Evolutionary conservation across 768 basidiomycete species (phyloP), one percentile per base, ranked within the genome.

Genomic region (Termitomyces sp.): DNA sequence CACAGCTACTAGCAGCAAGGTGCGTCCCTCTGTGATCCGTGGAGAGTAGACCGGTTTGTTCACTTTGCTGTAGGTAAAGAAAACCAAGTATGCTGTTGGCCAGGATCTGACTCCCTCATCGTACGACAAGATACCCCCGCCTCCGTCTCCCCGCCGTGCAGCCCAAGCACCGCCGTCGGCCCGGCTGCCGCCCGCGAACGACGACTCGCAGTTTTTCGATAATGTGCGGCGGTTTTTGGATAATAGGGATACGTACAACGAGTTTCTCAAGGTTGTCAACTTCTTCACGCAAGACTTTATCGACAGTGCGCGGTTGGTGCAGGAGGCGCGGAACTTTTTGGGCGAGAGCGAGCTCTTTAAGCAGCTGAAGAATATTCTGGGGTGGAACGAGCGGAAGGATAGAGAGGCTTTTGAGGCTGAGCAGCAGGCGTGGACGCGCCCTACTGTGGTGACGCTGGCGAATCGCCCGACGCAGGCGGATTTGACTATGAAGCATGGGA

Each of bases 231-330:
- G 82, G 16, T 77, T 81, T 1, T 74, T 93, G 45, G 86, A 88
- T 56, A 86, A 81, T 60, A 79, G 87, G 13, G 89, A 92, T 49
- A 83, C 85, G 1, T 92, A 90, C 72, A 92, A 94, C 69, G 97
- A 98, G 72, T 98, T 99, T 73, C 75, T 99, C 60, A 97, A 94
- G 68, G 77, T 98, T 46, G 82, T 98, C 63, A 98, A 98, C 70
- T 80, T 99, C 2, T 99, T 94, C 67, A 90, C 92, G 2, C 93
- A 96, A 68, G 92, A 94, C 59, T 85, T 92, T 66, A 96, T 99
- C 64, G 94, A 98, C 65, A 84, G 86, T 2, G 82, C 86, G 26
- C 84, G 88, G 16, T 81, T 98, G 9, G 81, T 98, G 49, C 85
- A 90, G 62, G 89, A 95, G 64, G 85, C 86, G 34, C 77, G 83